Evolutionary conservation across 2,329 filamentous ascomycete genomes (phyloP).

Genomic region (Zasmidium angulare): DNA sequence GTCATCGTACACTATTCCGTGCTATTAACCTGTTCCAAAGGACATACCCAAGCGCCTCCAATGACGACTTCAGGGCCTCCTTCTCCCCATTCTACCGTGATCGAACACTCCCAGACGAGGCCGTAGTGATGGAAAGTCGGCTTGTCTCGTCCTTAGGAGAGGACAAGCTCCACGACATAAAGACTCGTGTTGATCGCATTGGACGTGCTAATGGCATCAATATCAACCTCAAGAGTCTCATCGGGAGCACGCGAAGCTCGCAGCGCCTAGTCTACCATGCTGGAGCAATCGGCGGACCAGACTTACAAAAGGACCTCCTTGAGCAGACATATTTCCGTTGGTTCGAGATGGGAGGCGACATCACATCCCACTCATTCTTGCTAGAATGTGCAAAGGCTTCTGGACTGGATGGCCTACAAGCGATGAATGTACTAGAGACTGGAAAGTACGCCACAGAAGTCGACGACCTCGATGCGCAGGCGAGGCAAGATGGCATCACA

Average conservation of each 20-base stretch:
- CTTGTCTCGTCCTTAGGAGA: background rate
- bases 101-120: conserved; percentile 1
- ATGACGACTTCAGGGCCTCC: background rate
- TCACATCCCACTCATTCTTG: conserved; percentile 5
- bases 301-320: background rate
- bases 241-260: background rate
- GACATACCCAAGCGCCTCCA: conserved; percentile 1
- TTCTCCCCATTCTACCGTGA: conserved; percentile 7
- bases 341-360: conserved; percentile 3
- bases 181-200: background rate
- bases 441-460: background rate
- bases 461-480: background rate
- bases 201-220: background rate
- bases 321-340: conserved; percentile 3
- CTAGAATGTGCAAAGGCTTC: background rate
- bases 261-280: background rate
- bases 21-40: conserved; percentile 4
- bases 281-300: background rate
- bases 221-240: background rate
- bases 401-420: background rate
- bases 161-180: background rate
- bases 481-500: background rate
- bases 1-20: conserved; percentile 7
- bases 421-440: background rate
- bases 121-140: background rate